Percentiles rank a stretch among this genome's conserved stretches.
phyloP scores from a whole-genome alignment of 257 asterid genomes.

The Oldenlandia corymbosa region DNA sequence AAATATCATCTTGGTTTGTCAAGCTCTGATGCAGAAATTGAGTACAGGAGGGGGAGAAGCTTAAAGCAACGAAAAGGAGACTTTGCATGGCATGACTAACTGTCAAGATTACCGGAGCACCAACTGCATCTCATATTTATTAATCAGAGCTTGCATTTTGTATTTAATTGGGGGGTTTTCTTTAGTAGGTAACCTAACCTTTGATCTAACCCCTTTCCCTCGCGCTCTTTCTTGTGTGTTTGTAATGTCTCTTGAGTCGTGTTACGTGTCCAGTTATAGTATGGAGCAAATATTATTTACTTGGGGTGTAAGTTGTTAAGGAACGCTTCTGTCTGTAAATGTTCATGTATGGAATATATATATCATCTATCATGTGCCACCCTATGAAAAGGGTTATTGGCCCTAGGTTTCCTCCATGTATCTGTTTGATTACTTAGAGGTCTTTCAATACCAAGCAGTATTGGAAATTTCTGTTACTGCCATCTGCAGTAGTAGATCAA shows the following conservation, averaged over 20 bases:
- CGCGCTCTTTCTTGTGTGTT: neutral
- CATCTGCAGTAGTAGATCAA: too few relatives aligned
- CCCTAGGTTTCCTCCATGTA: neutral
- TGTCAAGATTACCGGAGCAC: slow-evolving; percentile 4
- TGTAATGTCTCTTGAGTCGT: neutral
- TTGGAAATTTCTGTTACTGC: too few relatives aligned
- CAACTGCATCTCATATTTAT: slow-evolving; percentile 23
- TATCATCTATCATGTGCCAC: neutral
- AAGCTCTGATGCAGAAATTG: slow-evolving; percentile 88
- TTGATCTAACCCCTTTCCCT: slow-evolving; percentile 13
- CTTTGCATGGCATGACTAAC: slow-evolving; percentile 31
- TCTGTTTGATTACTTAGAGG: too few relatives aligned
- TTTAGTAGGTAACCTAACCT: slow-evolving; percentile 29
- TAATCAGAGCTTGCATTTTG: slow-evolving; percentile 24
- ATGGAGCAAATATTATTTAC: slow-evolving; percentile 9
- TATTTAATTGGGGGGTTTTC: slow-evolving; percentile 22
- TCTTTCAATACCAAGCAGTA: too few relatives aligned
- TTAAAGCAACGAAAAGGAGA: slow-evolving; percentile 59
- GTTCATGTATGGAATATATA: slow-evolving; percentile 11
- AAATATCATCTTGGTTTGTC: slow-evolving; percentile 62
- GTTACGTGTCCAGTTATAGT: slow-evolving; percentile 5
- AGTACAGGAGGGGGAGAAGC: slow-evolving; percentile 83
- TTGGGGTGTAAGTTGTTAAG: slow-evolving; percentile 6
- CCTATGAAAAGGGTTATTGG: slow-evolving; percentile 4
- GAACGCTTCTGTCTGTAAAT: slow-evolving; percentile 12